Base-by-base conservation (phyloP, 257 asterid genomes). In the Fraxinus excelsior region DNA sequence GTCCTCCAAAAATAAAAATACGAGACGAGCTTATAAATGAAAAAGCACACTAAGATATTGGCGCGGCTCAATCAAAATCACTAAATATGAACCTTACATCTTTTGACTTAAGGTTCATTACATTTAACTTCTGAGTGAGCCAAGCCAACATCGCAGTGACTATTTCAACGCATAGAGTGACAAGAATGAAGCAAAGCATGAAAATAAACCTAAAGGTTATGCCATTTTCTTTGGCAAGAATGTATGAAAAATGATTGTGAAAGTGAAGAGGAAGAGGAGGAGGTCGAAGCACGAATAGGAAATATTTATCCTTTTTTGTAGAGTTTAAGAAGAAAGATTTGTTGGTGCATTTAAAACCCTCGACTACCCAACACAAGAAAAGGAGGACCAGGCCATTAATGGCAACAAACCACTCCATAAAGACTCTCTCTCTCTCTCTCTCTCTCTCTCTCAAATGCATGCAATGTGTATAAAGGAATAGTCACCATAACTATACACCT, bases 11-110 rank as follows among this genome's bases (percentile, higher is more conserved):
- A 29, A 28, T 6, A 16, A 65, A 65, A 65, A 69, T 32, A 44
- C 19, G 28, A 62, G 34, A 62, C 11, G 9, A 9, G 34, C 9
- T 62, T 62, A 34, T 4, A 58, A 28, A 68, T 84, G 85, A 86
- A 88, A 82, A 80, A 68, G 75, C 71, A 62, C 87, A 80, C 88
- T 85, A 70, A 79, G 91, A 90, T 90, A 86, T 90, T 90, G 94
- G 90, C 90, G 72, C 91, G 91, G 88, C 91, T 87, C 96, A 90
- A 87, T 90, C 93, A 85, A 26, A 79, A 70, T 65, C 49, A 5
- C 26, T 37, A 35, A 46, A 10, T 3, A 23, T 12, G 42, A 28
- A 67, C 12, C 1, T 64, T 58, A 37, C 7, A 31, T n/a, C 21
- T 10, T 38, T n/a, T 7, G 12, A 11, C 11, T 25, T 14, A 34